Conservation (phyloP, 2,329 filamentous ascomycete species). For the Acephala macrosclerotiorum region DNA sequence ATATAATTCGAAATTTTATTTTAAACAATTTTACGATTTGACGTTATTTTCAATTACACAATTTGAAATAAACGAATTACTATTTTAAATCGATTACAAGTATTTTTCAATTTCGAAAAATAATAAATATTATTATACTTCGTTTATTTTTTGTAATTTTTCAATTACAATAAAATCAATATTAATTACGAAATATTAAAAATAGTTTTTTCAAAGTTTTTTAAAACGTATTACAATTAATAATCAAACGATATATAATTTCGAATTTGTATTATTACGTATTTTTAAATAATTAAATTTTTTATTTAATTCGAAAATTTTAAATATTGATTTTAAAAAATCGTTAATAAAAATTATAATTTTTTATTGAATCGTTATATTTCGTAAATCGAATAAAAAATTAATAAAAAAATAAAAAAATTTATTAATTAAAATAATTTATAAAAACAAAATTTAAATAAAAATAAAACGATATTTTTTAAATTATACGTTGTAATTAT, state of each 20-base stretch:
- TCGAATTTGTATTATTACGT: constrained; percentile 17
- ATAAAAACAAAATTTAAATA: no score
- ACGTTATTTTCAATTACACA: no score
- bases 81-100: constrained; percentile 5
- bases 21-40: no score
- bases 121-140: constrained; percentile 20
- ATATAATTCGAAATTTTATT: no score
- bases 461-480: no score
- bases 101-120: constrained; percentile 9
- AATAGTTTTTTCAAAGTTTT: no score
- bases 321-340: neutral
- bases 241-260: constrained; percentile 18
- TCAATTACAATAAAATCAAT: constrained; percentile 16
- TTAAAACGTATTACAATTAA: no score
- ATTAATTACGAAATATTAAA: constrained; percentile 28
- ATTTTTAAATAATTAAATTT: constrained; percentile 1
- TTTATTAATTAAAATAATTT: no score
- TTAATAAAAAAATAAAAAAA: no score
- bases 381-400: no score
- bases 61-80: no score
- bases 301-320: neutral
- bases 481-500: no score
- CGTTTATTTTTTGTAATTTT: constrained; percentile 20
- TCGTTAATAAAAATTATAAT: constrained; percentile 6
- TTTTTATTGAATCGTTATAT: constrained; percentile 7